Conservation (phyloP, 2,329 filamentous ascomycete genomes). For the Aspergillus sp. region DNA sequence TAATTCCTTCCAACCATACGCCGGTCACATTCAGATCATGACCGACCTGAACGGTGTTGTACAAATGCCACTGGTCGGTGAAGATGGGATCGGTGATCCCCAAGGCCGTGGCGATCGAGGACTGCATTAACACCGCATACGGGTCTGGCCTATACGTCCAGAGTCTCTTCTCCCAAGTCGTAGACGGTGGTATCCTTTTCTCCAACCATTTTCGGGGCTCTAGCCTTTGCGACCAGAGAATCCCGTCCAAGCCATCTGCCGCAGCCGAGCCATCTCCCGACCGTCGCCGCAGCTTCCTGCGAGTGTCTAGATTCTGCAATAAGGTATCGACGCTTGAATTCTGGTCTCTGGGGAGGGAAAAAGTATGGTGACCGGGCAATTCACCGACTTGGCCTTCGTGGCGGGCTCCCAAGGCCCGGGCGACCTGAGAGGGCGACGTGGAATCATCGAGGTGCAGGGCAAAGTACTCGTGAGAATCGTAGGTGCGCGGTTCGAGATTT, state of each 20-base stretch:
- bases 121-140: slow-evolving; percentile 50
- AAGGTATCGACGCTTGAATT: slow-evolving; percentile 49
- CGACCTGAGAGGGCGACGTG: slow-evolving; percentile 59
- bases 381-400: slow-evolving; percentile 76
- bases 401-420: slow-evolving; percentile 61
- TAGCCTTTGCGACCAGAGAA: slow-evolving; percentile 75
- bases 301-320: slow-evolving; percentile 46
- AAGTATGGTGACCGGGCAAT: slow-evolving; percentile 74
- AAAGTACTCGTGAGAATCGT: slow-evolving; percentile 82
- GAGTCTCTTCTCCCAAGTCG: slow-evolving; percentile 30
- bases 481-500: slow-evolving; percentile 55
- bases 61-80: slow-evolving; percentile 87
- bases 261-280: slow-evolving; percentile 9
- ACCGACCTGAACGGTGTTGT: slow-evolving; percentile 70
- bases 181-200: slow-evolving; percentile 46
- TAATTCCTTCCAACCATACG: slow-evolving; percentile 84
- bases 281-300: slow-evolving; percentile 54
- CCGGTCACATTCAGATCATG: slow-evolving; percentile 96
- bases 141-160: slow-evolving; percentile 33
- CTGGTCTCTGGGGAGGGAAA: slow-evolving; percentile 56
- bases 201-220: slow-evolving; percentile 53
- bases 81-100: slow-evolving; percentile 85
- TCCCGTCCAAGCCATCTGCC: slow-evolving; percentile 56
- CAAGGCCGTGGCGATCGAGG: slow-evolving; percentile 56
- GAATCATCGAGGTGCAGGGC: slow-evolving; percentile 70